These are phyloP conservation scores for Nannochloropsis salina DNA, from an alignment of 108 stramenopile species.

Conservation along the genomic window DNA sequence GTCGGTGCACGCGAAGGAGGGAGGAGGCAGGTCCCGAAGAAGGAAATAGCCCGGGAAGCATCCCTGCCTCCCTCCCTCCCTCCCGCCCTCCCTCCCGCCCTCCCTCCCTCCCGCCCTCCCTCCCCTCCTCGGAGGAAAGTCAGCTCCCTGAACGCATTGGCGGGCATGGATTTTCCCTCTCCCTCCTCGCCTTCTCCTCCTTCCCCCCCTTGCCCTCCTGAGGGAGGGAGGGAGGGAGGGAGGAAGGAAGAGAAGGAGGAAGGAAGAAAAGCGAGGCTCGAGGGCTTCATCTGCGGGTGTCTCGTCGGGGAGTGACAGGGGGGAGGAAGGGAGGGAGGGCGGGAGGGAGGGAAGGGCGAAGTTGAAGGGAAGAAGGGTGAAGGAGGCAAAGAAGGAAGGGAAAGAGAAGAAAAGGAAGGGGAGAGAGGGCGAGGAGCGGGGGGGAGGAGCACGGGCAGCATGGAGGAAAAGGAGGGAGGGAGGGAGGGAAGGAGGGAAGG, in stretches of 20 bases:
- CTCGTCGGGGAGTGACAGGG: neutral
- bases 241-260: neutral
- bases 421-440: too few relatives aligned
- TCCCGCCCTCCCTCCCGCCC: neutral
- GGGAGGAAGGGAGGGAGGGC: neutral
- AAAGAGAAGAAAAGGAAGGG: too few relatives aligned
- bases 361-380: neutral
- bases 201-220: neutral
- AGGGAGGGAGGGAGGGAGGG: neutral
- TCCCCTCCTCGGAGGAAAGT: neutral
- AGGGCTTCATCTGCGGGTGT: neutral
- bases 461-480: too few relatives aligned
- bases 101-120: neutral
- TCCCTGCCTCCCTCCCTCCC: neutral
- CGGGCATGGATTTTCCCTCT: neutral
- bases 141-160: neutral
- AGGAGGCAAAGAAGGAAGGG: neutral
- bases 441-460: too few relatives aligned
- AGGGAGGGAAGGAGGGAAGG: too few relatives aligned
- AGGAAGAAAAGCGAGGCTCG: neutral
- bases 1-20: neutral
- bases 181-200: neutral
- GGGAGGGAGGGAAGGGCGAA: neutral
- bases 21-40: too few relatives aligned
- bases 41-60: too few relatives aligned